Conservation (phyloP, 2,329 filamentous ascomycete species). For the Cytospora mali region DNA sequence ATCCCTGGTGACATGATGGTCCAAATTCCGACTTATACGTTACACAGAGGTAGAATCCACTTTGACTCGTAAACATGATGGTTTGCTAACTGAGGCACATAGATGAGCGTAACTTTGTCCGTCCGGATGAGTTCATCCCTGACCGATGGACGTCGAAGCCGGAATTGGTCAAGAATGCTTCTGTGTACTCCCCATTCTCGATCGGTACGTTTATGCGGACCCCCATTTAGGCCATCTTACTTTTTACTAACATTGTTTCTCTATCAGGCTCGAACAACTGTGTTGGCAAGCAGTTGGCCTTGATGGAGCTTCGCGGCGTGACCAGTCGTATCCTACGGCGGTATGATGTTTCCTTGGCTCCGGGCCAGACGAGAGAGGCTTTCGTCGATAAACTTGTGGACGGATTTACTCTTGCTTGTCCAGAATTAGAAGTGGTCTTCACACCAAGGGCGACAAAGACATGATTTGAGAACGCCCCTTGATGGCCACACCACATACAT, state of each 20-base stretch:
- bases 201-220: slow-evolving; percentile 9
- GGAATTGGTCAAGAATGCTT: slow-evolving; percentile 33
- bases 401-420: slow-evolving; percentile 23
- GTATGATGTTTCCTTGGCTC: slow-evolving; percentile 22
- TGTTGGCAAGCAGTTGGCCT: slow-evolving; percentile 23
- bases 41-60: slow-evolving; percentile 12
- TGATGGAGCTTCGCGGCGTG: slow-evolving; percentile 24
- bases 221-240: not conserved
- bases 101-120: slow-evolving; percentile 29
- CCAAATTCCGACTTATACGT: slow-evolving; percentile 12
- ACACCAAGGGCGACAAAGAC: not conserved
- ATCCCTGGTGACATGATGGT: slow-evolving; percentile 20
- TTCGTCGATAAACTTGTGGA: slow-evolving; percentile 19
- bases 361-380: slow-evolving; percentile 17
- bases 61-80: not conserved
- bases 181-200: slow-evolving; percentile 25
- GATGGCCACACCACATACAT: not conserved
- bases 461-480: not conserved
- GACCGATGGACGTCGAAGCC: slow-evolving; percentile 39
- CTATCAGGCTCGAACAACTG: slow-evolving; percentile 22
- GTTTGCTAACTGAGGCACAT: not conserved
- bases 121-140: slow-evolving; percentile 37
- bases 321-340: slow-evolving; percentile 11
- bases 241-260: not conserved
- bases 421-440: slow-evolving; percentile 22